A percentile compares a stretch with the other conserved stretches of the same genome.
These are phyloP conservation scores for Amylostereum chailletii DNA, from an alignment of 1,284 basidiomycete genomes.

Conservation along the genomic window DNA sequence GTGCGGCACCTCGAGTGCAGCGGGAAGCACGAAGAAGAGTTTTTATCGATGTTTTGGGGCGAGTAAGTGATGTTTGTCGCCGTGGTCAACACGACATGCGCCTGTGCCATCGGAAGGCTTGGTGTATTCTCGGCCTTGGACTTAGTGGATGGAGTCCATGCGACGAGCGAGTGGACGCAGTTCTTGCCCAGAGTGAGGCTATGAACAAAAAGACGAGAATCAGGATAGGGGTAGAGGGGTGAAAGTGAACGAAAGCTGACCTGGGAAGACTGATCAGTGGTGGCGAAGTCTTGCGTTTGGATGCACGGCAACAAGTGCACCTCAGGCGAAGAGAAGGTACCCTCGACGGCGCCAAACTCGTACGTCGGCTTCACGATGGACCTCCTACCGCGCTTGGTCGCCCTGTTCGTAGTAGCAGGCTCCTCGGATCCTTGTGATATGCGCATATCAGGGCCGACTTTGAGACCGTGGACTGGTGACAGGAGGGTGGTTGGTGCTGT, in stretches of 20 bases:
- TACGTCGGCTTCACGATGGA: conserved; percentile 15
- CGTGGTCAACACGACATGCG: conserved; percentile 17
- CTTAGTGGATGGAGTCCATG: conserved; percentile 45
- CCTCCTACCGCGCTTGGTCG: conserved; percentile 12
- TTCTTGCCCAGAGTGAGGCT: conserved; percentile 62
- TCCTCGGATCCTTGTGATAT: conserved; percentile 34
- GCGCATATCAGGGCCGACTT: conserved; percentile 42
- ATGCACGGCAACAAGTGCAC: conserved; percentile 48
- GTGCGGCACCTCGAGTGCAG: conserved; percentile 21
- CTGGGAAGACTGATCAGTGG: conserved; percentile 59
- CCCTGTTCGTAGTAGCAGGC: conserved; percentile 31
- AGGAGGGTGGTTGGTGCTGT: no score
- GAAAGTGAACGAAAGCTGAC: conserved; percentile 23
- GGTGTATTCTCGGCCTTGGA: conserved; percentile 29
- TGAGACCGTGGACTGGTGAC: conserved; percentile 62
- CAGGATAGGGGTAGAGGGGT: no score
- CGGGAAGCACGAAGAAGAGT: conserved; percentile 34
- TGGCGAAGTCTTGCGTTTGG: conserved; percentile 34
- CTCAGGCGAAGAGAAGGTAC: conserved; percentile 45
- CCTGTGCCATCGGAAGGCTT: conserved; percentile 18
- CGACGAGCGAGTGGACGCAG: conserved; percentile 36
- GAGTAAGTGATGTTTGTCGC: conserved; percentile 38
- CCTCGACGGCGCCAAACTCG: conserved; percentile 27
- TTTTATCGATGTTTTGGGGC: conserved; percentile 43
- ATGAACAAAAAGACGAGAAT: neutral